phyloP scores from a whole-genome alignment of 176 grass and related monocot species.

The Triticum timopheevii region DNA sequence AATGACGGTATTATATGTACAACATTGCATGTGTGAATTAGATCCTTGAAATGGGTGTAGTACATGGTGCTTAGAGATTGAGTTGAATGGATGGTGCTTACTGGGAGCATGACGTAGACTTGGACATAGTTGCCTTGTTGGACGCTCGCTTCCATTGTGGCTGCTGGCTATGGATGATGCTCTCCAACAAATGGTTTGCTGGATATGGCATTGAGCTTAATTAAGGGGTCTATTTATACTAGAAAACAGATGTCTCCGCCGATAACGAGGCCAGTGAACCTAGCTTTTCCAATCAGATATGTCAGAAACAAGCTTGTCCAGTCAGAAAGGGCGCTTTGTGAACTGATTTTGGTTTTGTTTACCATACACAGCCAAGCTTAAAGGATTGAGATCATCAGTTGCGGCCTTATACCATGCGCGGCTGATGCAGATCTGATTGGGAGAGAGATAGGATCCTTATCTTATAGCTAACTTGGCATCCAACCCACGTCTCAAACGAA shows the following conservation, averaged over 20 bases:
- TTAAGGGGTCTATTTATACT: constrained; percentile 39
- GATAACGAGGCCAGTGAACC: not conserved
- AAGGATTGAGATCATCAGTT: not conserved
- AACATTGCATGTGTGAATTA: not conserved
- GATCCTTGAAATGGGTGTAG: not conserved
- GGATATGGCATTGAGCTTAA: constrained; percentile 10
- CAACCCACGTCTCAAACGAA: not conserved
- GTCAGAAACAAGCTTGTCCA: not conserved
- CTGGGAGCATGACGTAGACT: constrained; percentile 70
- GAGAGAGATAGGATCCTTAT: not conserved
- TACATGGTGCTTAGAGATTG: not conserved
- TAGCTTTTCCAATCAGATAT: not conserved
- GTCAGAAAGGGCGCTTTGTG: not conserved
- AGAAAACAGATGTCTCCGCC: not conserved
- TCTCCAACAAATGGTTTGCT: not conserved
- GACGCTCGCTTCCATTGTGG: constrained; percentile 31
- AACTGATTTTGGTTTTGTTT: not conserved
- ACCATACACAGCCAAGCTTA: not conserved
- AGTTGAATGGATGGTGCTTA: constrained; percentile 28
- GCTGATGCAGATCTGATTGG: not conserved
- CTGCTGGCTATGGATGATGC: not conserved
- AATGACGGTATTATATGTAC: not conserved
- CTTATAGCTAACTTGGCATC: not conserved
- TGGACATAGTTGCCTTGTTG: constrained; percentile 56
- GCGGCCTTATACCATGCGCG: too few species aligned